Conservation (phyloP, 2,329 filamentous ascomycete species). For the Ophiostoma quercus region DNA sequence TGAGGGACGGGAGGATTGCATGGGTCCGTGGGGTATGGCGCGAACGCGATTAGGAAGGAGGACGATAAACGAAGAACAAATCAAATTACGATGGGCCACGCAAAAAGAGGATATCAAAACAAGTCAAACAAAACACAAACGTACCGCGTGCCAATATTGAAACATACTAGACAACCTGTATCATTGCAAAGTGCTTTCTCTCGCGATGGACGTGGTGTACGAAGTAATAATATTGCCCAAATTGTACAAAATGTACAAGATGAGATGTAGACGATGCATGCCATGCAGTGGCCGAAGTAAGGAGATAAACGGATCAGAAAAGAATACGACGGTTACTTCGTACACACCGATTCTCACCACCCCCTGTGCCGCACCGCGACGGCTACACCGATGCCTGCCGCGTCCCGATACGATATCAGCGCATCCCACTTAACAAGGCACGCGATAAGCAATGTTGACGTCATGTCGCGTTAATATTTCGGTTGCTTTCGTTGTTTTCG, state of each 20-base stretch:
- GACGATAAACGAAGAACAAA: neutral
- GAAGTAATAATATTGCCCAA: too few relatives aligned
- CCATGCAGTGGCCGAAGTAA: too few relatives aligned
- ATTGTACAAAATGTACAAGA: too few relatives aligned
- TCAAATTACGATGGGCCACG: neutral
- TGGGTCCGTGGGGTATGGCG: neutral
- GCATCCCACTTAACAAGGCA: neutral
- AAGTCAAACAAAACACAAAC: too few relatives aligned
- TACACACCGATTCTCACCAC: neutral
- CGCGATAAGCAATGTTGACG: neutral
- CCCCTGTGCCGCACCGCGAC: neutral
- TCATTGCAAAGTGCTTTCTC: too few relatives aligned
- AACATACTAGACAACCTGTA: too few relatives aligned
- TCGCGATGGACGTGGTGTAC: too few relatives aligned
- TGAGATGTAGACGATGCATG: too few relatives aligned
- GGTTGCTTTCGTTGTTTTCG: too few relatives aligned
- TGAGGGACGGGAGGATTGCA: neutral
- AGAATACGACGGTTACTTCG: too few relatives aligned
- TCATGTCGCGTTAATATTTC: neutral
- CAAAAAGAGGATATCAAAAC: neutral
- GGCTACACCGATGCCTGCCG: neutral
- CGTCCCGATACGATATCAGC: neutral
- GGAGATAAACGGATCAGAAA: too few relatives aligned
- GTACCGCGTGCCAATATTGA: too few relatives aligned
- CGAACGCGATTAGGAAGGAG: constrained; percentile 3